Conservation (phyloP, 129 eudicot genomes). For the Glebionis coronaria region DNA sequence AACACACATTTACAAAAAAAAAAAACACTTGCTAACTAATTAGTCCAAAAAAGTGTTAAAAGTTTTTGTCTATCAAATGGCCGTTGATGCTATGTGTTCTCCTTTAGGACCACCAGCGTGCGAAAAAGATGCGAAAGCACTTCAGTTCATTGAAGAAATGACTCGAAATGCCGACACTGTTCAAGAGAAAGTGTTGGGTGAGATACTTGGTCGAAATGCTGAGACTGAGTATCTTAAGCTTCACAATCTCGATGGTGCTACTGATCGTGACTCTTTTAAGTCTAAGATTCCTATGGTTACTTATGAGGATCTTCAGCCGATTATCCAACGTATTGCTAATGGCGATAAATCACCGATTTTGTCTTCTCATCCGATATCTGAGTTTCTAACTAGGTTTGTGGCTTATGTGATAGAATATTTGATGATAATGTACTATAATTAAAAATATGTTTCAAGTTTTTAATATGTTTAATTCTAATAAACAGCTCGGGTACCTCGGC, state of each 20-base stretch:
- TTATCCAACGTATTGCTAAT: conserved; percentile 74
- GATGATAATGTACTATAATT: no score
- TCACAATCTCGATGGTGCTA: conserved; percentile 51
- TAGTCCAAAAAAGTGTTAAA: no score
- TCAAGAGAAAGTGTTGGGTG: conserved; percentile 64
- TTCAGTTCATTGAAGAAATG: conserved; percentile 87
- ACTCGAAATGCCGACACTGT: conserved; percentile 73
- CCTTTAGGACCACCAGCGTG: conserved; percentile 86
- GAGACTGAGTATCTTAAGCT: conserved; percentile 65
- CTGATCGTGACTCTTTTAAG: conserved; percentile 62
- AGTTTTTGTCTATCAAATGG: conserved; percentile 38
- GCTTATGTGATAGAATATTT: no score
- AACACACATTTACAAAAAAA: background rate
- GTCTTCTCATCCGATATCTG: conserved; percentile 79
- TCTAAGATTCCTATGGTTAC: conserved; percentile 68
- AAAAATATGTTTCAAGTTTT: no score
- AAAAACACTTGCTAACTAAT: background rate
- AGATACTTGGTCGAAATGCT: conserved; percentile 68
- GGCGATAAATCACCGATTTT: conserved; percentile 86
- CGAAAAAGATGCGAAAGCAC: conserved; percentile 87
- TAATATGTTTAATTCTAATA: background rate
- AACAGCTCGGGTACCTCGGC: conserved; percentile 97
- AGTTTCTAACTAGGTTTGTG: conserved; percentile 80
- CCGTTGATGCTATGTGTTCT: conserved; percentile 70
- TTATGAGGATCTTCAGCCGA: conserved; percentile 91